phyloP scores from a whole-genome alignment of 1,139 yeast species.

The Cylindricascospora bacillispora region DNA sequence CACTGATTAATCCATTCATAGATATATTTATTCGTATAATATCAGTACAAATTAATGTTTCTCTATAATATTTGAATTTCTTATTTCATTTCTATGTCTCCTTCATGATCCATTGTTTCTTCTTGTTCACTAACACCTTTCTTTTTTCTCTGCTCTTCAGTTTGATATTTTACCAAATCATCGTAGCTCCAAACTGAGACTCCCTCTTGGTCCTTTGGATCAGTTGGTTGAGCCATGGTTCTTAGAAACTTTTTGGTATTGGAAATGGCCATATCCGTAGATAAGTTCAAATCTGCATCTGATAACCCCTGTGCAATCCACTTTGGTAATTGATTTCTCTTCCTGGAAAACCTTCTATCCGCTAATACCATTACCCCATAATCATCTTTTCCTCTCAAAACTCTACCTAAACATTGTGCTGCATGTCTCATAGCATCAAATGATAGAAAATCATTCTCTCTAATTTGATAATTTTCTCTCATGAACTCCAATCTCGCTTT shows the following conservation, averaged over 20 bases:
- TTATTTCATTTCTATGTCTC: conserved; percentile 10
- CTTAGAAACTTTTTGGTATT: conserved; percentile 85
- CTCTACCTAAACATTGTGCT: conserved; percentile 96
- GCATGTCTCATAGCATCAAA: conserved; percentile 99
- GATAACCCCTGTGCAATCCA: conserved; percentile 92
- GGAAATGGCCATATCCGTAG: conserved; percentile 97
- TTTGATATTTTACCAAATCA: conserved; percentile 53
- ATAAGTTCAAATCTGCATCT: conserved; percentile 82
- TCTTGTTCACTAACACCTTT: conserved; percentile 3
- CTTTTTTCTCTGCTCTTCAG: conserved; percentile 30
- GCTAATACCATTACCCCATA: conserved; percentile 98
- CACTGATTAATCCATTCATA: background rate
- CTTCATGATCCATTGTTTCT: conserved; percentile 6
- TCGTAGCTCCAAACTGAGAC: conserved; percentile 83
- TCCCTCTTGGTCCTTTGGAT: conserved; percentile 87
- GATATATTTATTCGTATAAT: conserved; percentile 1
- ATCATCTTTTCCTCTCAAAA: conserved; percentile 92
- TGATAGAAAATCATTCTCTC: conserved; percentile 87
- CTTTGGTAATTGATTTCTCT: conserved; percentile 79
- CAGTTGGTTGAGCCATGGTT: conserved; percentile 87
- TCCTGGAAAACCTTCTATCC: conserved; percentile 80
- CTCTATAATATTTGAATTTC: too few species aligned
- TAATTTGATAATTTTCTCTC: conserved; percentile 82
- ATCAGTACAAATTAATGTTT: too few species aligned
- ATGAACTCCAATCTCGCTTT: conserved; percentile 89